Conservation (phyloP, 768 basidiomycete genomes). For the Lactarius hengduanensis region DNA sequence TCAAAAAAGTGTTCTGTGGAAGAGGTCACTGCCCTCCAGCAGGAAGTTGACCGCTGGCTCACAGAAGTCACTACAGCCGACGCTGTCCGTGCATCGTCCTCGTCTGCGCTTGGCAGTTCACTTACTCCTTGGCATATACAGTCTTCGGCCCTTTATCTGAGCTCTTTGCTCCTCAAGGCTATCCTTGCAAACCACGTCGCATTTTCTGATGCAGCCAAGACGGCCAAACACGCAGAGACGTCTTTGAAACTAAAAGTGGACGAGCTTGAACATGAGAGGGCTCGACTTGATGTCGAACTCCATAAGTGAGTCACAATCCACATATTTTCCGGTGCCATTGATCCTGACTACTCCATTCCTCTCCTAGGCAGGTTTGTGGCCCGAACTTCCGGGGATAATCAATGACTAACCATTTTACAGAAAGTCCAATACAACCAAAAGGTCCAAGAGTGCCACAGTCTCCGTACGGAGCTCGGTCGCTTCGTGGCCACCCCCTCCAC, state of each 20-base stretch:
- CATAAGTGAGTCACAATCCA: slow-evolving; percentile 54
- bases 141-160: slow-evolving; percentile 69
- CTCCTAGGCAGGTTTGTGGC: slow-evolving; percentile 25
- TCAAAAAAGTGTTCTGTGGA: slow-evolving; percentile 86
- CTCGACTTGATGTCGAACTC: slow-evolving; percentile 67
- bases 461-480: slow-evolving; percentile 30
- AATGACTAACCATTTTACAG: slow-evolving; percentile 19
- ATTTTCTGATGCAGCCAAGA: slow-evolving; percentile 73
- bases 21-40: slow-evolving; percentile 74
- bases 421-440: slow-evolving; percentile 30
- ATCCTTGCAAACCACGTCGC: slow-evolving; percentile 81
- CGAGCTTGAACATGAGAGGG: slow-evolving; percentile 55
- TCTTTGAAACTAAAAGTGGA: slow-evolving; percentile 64
- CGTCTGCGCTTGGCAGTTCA: slow-evolving; percentile 24
- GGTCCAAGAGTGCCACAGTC: slow-evolving; percentile 30
- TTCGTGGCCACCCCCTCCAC: slow-evolving; percentile 21
- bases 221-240: slow-evolving; percentile 60
- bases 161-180: slow-evolving; percentile 75
- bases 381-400: not conserved
- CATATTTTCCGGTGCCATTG: slow-evolving; percentile 10
- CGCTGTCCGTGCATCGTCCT: slow-evolving; percentile 50
- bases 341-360: not conserved
- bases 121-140: slow-evolving; percentile 33
- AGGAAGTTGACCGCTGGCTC: slow-evolving; percentile 78
- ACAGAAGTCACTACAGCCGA: slow-evolving; percentile 56